phyloP scores from a whole-genome alignment of 805 yeast genomes.

The Naumovozyma baii region DNA sequence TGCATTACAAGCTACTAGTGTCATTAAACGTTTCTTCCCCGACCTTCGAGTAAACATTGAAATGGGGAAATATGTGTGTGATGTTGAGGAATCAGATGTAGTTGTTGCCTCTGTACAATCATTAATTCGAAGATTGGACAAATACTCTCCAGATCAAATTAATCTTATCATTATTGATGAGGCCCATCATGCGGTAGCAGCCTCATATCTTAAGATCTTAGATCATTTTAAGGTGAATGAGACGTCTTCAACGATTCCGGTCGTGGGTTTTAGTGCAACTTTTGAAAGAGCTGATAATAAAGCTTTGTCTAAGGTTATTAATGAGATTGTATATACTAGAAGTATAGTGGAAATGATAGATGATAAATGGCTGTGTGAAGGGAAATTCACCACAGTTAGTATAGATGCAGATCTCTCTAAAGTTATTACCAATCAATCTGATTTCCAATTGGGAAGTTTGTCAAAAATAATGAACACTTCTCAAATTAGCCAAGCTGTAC shows the following conservation, averaged over 20 bases:
- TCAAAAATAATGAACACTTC: constrained; percentile 47
- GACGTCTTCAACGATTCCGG: constrained; percentile 37
- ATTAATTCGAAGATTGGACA: constrained; percentile 38
- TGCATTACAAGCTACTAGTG: constrained; percentile 54
- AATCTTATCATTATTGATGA: constrained; percentile 79
- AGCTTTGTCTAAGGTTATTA: constrained; percentile 50
- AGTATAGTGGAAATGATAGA: constrained; percentile 55
- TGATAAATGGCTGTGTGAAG: constrained; percentile 61
- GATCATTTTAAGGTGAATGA: constrained; percentile 45
- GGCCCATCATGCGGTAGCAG: constrained; percentile 84
- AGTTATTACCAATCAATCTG: constrained; percentile 37
- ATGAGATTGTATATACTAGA: constrained; percentile 64
- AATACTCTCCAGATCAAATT: constrained; percentile 44
- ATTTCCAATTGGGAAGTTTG: constrained; percentile 44
- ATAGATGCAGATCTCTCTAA: constrained; percentile 37
- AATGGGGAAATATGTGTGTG: constrained; percentile 43
- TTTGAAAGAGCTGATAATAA: constrained; percentile 65
- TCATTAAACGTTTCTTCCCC: constrained; percentile 42
- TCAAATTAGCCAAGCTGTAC: constrained; percentile 46
- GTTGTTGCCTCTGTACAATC: constrained; percentile 73
- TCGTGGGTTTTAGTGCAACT: constrained; percentile 86
- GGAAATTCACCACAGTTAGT: constrained; percentile 50
- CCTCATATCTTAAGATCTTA: constrained; percentile 50
- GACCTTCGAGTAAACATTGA: constrained; percentile 50
- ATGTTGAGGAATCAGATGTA: constrained; percentile 41